Evolutionary conservation across 2,329 filamentous ascomycete species (phyloP).

Genomic region (Cercospora sp.): DNA sequence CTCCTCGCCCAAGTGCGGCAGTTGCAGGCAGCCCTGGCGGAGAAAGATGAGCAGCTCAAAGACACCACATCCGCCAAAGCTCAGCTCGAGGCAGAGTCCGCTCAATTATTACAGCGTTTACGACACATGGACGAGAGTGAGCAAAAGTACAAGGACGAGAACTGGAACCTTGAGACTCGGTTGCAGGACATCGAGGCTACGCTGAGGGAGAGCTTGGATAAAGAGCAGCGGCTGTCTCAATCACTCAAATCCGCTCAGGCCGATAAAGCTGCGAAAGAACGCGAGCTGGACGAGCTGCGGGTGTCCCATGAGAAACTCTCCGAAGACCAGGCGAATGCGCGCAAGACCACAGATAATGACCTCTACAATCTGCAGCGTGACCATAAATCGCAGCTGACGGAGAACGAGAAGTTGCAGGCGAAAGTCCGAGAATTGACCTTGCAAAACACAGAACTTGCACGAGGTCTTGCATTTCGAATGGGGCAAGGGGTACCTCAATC

Average conservation of each 20-base stretch:
- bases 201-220: conserved; percentile 74
- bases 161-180: conserved; percentile 94
- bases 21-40: conserved; percentile 77
- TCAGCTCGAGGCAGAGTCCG: conserved; percentile 77
- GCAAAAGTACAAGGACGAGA: conserved; percentile 95
- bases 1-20: conserved; percentile 92
- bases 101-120: conserved; percentile 76
- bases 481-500: conserved; percentile 31
- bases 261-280: conserved; percentile 76
- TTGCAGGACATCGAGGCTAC: conserved; percentile 77
- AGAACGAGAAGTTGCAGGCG: conserved; percentile 74
- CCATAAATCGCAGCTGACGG: conserved; percentile 73
- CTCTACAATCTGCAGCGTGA: conserved; percentile 80
- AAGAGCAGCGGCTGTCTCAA: conserved; percentile 78
- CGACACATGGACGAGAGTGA: conserved; percentile 89
- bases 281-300: conserved; percentile 88
- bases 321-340: conserved; percentile 74
- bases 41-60: conserved; percentile 85
- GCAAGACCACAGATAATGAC: conserved; percentile 88
- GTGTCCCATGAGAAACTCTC: conserved; percentile 73
- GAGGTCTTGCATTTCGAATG: conserved; percentile 74
- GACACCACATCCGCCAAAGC: conserved; percentile 72
- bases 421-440: conserved; percentile 84
- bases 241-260: conserved; percentile 67
- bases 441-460: conserved; percentile 89